A percentile compares a stretch with the other conserved stretches of the same genome.
Evolutionary conservation across 2,329 filamentous ascomycete species (phyloP).

Genomic region (Alternaria sp.): DNA sequence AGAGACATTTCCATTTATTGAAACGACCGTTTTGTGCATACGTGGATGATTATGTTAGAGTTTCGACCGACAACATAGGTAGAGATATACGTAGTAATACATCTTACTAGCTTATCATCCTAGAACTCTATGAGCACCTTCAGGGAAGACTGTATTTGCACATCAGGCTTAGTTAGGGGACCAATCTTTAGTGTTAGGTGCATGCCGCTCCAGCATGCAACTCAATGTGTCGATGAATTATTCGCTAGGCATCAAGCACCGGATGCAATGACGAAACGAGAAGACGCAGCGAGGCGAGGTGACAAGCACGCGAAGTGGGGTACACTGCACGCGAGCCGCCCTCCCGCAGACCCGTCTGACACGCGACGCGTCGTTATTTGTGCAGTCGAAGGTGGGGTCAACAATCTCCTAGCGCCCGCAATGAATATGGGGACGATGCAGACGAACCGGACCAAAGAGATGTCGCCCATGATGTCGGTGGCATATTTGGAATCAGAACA

Average conservation of each 20-base stretch:
- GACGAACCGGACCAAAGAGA: background rate
- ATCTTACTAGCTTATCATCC: no score
- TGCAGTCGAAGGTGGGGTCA: background rate
- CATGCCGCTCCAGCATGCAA: background rate
- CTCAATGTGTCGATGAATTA: background rate
- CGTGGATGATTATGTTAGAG: no score
- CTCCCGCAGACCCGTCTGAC: background rate
- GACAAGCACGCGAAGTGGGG: conserved; percentile 11
- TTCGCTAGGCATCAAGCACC: background rate
- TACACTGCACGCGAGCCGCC: background rate
- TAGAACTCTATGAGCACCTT: no score
- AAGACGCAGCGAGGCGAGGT: background rate
- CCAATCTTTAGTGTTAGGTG: no score
- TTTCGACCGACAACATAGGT: no score
- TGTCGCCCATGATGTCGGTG: background rate
- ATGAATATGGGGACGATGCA: background rate
- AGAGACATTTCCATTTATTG: background rate
- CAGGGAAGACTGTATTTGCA: no score
- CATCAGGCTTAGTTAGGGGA: no score
- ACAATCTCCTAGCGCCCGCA: background rate
- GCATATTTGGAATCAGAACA: background rate
- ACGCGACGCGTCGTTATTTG: background rate
- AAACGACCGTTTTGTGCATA: background rate
- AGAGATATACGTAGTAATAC: no score
- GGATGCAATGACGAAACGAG: background rate